Base-by-base conservation (phyloP, 1,284 basidiomycete species). In the Puccinia horiana region DNA sequence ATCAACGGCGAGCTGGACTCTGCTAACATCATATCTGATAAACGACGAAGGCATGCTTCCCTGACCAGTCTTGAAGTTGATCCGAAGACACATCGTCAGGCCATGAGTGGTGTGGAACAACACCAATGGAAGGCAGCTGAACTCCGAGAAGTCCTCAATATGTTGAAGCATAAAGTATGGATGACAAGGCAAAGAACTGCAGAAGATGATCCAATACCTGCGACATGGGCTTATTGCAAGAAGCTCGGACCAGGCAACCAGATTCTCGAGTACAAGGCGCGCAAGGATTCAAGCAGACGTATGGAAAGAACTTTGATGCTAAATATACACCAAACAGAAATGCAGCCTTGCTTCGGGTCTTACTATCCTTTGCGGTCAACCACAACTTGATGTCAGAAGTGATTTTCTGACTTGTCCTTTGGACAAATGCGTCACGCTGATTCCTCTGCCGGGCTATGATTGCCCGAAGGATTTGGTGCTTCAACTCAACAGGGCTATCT, bases 271-370 rank as follows among this genome's bases (percentile, higher is more conserved):
- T 83, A 54, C 42, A 83, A 84, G 58, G 83, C 37, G 83, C 79
- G 32, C 69, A 82, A 40, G 83, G 83, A 49, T 84, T 72, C 76
- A 32, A 29, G 4, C 83, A 84, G 56, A 52, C n/a, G 14, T 23
- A 73, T 18, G 83, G 83, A 6, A n/a, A 79, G 20, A 75, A 83
- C 52, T 83, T 72, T 73, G 29, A 63, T n/a, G 78, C 76, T 44
- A 81, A 74, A 26, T 84, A 67, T 58, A 75, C 83, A 1, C 83
- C 83, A 23, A 83, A 82, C 23, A 40, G 54, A 2, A 70, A 54
- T 26, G 16, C 44, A 3, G 70, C 26, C 16, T 67, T 76, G 11
- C 58, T 78, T 18, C 42, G 76, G 20, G 44, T 63, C n/a, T 18
- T 83, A 26, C 47, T 84, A 20, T 58, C 83, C 11, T 72, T 82